These are phyloP conservation scores for Kluyveromyces sp. DNA, from an alignment of 1,139 yeast species.

Conservation along the genomic window DNA sequence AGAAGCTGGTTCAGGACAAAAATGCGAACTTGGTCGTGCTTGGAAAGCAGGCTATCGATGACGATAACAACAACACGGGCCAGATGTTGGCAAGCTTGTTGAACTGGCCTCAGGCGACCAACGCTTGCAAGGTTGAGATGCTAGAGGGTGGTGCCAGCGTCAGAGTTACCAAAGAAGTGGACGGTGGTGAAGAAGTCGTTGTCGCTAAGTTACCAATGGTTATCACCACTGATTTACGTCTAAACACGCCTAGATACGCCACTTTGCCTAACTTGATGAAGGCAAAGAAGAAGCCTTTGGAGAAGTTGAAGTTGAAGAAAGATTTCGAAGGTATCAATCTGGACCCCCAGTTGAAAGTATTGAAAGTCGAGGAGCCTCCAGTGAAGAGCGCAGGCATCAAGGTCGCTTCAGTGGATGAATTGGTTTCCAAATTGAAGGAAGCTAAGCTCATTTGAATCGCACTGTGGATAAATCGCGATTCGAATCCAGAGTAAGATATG, in stretches of 20 bases:
- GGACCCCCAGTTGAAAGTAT: conserved; percentile 55
- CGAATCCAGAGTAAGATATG: too few species aligned
- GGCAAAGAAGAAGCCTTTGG: conserved; percentile 91
- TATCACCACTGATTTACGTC: conserved; percentile 85
- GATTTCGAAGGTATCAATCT: conserved; percentile 62
- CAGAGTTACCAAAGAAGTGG: conserved; percentile 83
- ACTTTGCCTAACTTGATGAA: conserved; percentile 94
- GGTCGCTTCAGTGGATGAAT: conserved; percentile 76
- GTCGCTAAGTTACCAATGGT: conserved; percentile 75
- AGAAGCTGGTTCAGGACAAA: conserved; percentile 64
- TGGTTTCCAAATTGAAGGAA: conserved; percentile 71
- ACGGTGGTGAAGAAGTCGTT: conserved; percentile 87
- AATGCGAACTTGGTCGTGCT: conserved; percentile 71
- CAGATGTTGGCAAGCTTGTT: conserved; percentile 92
- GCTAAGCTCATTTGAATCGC: conserved; percentile 43
- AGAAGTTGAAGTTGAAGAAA: conserved; percentile 47
- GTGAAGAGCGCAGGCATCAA: conserved; percentile 73
- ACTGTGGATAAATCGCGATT: conserved; percentile 1
- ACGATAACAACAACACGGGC: conserved; percentile 94
- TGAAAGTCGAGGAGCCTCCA: conserved; percentile 81
- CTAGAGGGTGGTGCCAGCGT: conserved; percentile 49
- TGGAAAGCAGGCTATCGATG: conserved; percentile 96
- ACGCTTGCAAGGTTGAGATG: conserved; percentile 76
- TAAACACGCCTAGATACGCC: conserved; percentile 91
- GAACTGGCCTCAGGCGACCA: conserved; percentile 97